Evolutionary conservation across 495 filamentous ascomycete genomes (phyloP), one percentile per base, ranked within the genome.

Genomic region (Neurospora sp.): DNA sequence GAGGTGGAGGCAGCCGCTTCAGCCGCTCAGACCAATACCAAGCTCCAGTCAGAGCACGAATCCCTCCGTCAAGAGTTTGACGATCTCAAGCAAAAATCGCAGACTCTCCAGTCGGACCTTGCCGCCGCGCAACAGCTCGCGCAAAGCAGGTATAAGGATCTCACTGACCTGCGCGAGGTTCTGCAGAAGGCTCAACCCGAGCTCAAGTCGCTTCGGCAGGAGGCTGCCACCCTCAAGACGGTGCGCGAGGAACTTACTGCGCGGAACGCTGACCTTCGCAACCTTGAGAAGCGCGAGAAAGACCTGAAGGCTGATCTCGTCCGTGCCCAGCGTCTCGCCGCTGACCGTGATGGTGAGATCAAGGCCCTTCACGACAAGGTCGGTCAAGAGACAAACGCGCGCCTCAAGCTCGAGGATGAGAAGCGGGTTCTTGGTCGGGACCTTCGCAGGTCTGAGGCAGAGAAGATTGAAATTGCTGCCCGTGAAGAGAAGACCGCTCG

Each of bases 181-280:
- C 83, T 97, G 11, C 91, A 95, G 71, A 97, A 94, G 77, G 84
- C 91, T 11, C 93, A 98, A 75, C 92, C 94, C 1, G 96, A 99
- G 80, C 85, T 98, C 23, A 89, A 88, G 75, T 88, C 85, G 20
- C 82, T 98, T 10, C 88, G 92, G 10, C 87, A 88, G 44, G 96
- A 98, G 74, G 90, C 91, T 42, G 86, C 90, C 0, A 88, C 90
- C 14, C 83, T 97, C 46, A 92, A 90, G 82, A 82, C 83, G 3
- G 83, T 88, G 14, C 93, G 92, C 75, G 91, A 93, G 70, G 91
- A 93, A 48, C 86, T 97, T 7, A 84, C 84, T 12, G 86, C 88
- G 48, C 92, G 92, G 79, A 86, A 87, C 23, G 82, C 84, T 1
- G 92, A 96, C 72, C 75, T 98, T 59, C 90, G 89, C 44, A 85